These are phyloP conservation scores for Pseudonectria foliicola DNA, from an alignment of 2,329 filamentous ascomycete genomes.

Conservation along the genomic window DNA sequence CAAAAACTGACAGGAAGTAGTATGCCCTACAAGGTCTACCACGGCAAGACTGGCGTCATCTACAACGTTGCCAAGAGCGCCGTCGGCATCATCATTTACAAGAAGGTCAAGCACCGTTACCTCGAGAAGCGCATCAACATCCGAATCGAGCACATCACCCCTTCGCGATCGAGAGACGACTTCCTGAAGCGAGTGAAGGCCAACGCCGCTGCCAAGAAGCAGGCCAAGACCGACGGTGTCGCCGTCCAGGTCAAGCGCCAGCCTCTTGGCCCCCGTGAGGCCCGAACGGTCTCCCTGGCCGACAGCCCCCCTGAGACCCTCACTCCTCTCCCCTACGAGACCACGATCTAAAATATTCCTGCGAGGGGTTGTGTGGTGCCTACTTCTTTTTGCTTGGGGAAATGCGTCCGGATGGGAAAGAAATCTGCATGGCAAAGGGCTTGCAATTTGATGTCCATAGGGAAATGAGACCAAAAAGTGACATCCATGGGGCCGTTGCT, in stretches of 20 bases:
- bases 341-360: slow-evolving; percentile 69
- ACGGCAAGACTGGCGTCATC: slow-evolving; percentile 96
- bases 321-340: slow-evolving; percentile 91
- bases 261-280: slow-evolving; percentile 70
- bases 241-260: slow-evolving; percentile 90
- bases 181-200: slow-evolving; percentile 95
- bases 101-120: slow-evolving; percentile 99
- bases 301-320: slow-evolving; percentile 88
- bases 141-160: slow-evolving; percentile 92
- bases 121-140: slow-evolving; percentile 99
- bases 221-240: slow-evolving; percentile 85
- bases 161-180: slow-evolving; percentile 92
- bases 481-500: slow-evolving; percentile 23
- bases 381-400: slow-evolving; percentile 36
- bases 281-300: slow-evolving; percentile 70
- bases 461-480: slow-evolving; percentile 29
- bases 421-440: slow-evolving; percentile 36
- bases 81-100: slow-evolving; percentile 98
- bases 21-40: slow-evolving; percentile 99
- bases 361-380: slow-evolving; percentile 23
- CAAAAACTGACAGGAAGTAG: slow-evolving; percentile 42
- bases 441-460: slow-evolving; percentile 36
- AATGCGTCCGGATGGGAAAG: slow-evolving; percentile 37
- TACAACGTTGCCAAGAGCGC: slow-evolving; percentile 99
- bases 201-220: slow-evolving; percentile 86